Evolutionary conservation across 768 basidiomycete genomes (phyloP).

Genomic region (Tylopilus balloui): DNA sequence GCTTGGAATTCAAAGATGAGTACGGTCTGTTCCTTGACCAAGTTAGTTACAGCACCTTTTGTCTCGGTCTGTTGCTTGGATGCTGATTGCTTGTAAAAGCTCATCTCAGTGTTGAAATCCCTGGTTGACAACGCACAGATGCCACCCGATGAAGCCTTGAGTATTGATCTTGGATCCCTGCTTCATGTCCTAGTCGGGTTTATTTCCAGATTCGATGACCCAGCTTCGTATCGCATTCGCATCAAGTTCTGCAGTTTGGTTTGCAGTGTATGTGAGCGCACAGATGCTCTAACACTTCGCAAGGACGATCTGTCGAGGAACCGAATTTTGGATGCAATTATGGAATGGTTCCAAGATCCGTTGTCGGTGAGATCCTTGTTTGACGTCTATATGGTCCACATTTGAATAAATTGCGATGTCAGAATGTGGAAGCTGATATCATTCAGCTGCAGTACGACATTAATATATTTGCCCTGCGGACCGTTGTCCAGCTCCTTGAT

Average conservation of each 20-base stretch:
- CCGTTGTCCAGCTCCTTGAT: slow-evolving; percentile 71
- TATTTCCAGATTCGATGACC: slow-evolving; percentile 56
- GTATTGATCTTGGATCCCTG: slow-evolving; percentile 58
- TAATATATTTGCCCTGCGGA: slow-evolving; percentile 69
- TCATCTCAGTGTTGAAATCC: slow-evolving; percentile 69
- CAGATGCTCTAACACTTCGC: slow-evolving; percentile 56
- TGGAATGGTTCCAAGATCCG: slow-evolving; percentile 70
- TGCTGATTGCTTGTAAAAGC: slow-evolving; percentile 40
- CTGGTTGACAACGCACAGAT: slow-evolving; percentile 68
- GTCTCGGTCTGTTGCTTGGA: not conserved
- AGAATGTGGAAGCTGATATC: slow-evolving; percentile 38
- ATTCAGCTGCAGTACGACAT: slow-evolving; percentile 53
- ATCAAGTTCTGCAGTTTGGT: slow-evolving; percentile 71
- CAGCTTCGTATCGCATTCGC: slow-evolving; percentile 58
- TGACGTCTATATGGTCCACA: not conserved
- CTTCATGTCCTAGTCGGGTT: slow-evolving; percentile 59
- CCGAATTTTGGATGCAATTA: slow-evolving; percentile 67
- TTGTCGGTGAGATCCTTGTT: slow-evolving; percentile 40
- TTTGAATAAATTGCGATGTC: slow-evolving; percentile 1
- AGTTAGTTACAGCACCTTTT: slow-evolving; percentile 35
- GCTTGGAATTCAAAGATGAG: slow-evolving; percentile 37
- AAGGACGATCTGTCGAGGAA: slow-evolving; percentile 67
- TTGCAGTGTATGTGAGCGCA: slow-evolving; percentile 60
- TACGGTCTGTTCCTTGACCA: slow-evolving; percentile 65
- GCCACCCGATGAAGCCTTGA: slow-evolving; percentile 54